phyloP scores from a whole-genome alignment of 306 rosid genomes.

The Alnus rubra region DNA sequence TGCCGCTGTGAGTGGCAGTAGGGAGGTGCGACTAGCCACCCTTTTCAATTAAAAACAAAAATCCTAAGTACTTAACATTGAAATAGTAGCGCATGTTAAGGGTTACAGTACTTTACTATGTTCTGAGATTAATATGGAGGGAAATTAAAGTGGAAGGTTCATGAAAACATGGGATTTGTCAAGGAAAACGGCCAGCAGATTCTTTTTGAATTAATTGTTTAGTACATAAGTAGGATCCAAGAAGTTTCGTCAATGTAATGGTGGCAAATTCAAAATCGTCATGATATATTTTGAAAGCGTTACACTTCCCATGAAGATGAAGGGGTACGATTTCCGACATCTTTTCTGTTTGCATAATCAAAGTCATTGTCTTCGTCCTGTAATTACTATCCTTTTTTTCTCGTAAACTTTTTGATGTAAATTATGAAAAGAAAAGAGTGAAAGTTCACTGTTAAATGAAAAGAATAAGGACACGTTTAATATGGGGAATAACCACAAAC shows the following conservation, averaged over 20 bases:
- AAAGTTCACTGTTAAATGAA: no score
- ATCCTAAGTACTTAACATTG: neutral
- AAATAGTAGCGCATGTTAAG: neutral
- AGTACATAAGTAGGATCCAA: neutral
- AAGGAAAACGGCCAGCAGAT: neutral
- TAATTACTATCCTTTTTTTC: neutral
- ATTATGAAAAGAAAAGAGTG: no score
- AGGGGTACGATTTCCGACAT: neutral
- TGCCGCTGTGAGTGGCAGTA: no score
- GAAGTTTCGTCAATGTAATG: conserved; percentile 13
- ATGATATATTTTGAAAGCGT: neutral
- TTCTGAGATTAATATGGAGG: neutral
- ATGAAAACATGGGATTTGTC: neutral
- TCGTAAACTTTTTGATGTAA: no score
- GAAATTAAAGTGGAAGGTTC: neutral
- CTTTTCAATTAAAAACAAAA: no score
- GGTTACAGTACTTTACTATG: neutral
- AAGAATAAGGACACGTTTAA: no score
- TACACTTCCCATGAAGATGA: neutral
- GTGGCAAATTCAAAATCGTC: neutral
- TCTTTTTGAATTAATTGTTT: neutral
- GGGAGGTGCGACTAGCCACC: no score
- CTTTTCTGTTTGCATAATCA: neutral
- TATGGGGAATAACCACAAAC: no score
- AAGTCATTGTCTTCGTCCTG: neutral